phyloP scores from a whole-genome alignment of 306 rosid species.

The Rosa persica region DNA sequence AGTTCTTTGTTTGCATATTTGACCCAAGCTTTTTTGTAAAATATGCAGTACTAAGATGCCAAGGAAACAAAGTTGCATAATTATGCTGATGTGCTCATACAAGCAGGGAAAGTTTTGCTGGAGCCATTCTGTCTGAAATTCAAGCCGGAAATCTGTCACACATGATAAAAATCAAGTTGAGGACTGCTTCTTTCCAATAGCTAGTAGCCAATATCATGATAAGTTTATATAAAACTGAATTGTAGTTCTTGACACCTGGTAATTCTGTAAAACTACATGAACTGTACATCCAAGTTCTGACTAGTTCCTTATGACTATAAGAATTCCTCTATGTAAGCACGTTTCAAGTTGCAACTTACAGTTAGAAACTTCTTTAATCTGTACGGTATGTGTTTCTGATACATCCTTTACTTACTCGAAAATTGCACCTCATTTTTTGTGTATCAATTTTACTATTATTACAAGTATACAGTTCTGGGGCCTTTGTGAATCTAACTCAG shows the following conservation, averaged over 20 bases:
- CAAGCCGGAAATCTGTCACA: slow-evolving; percentile 39
- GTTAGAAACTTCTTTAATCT: neutral
- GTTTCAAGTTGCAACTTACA: neutral
- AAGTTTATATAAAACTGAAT: too few species aligned
- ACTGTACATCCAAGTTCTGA: neutral
- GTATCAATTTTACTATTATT: too few species aligned
- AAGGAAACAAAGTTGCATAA: slow-evolving; percentile 50
- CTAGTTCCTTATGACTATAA: neutral
- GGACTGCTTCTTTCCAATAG: neutral
- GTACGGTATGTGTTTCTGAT: neutral
- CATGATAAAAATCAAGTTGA: neutral
- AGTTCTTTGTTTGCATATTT: slow-evolving; percentile 29
- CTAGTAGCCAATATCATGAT: neutral
- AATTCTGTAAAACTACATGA: neutral
- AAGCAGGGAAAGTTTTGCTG: slow-evolving; percentile 61
- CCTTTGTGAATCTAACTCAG: too few species aligned
- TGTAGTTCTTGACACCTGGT: too few species aligned
- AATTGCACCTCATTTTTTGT: too few species aligned
- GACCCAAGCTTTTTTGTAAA: slow-evolving; percentile 19
- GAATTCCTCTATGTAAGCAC: too few species aligned
- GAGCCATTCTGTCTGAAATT: slow-evolving; percentile 43
- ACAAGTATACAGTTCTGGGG: too few species aligned
- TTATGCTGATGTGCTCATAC: slow-evolving; percentile 57
- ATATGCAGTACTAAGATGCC: slow-evolving; percentile 39
- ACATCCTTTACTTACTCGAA: too few species aligned